Evolutionary conservation across 2,329 filamentous ascomycete species (phyloP), one percentile per base, ranked within the genome.

Genomic region (Lachnellula cervina): DNA sequence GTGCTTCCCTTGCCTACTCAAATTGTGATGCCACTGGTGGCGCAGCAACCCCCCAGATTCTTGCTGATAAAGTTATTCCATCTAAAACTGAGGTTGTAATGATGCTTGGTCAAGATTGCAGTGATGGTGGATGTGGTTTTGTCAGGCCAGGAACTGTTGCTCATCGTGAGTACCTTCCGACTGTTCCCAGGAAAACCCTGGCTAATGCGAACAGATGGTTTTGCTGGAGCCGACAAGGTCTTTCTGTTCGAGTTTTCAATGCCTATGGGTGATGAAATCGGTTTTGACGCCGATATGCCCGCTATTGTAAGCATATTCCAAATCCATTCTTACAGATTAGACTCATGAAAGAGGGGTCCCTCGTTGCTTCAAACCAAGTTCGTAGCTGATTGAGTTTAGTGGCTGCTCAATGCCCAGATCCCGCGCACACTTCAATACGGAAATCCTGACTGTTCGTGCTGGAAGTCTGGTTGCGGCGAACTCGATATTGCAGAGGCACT

Each of bases 401-500:
- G 89, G 89, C 75, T 86, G 49, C 80, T 92, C 58, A 92, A 92
- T 72, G 84, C 82, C 17, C 78, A 82, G 58, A 89, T 92, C 59
- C 83, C 87, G 25, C 83, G 84, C 58, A 84, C 86, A 5, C 74
- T 80, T 5, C 87, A 91, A 70, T 91, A 91, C 73, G 78, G 78
- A 60, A 73, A 74, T 48, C 69, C 74, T 7, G 70, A 73, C 2
- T 92, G 88, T 77, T 88, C 82, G 57, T 92, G 89, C 77, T 91
- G 87, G 87, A 72, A 71, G 13, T 76, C 68, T 65, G 83, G 83
- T 45, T 91, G 88, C 68, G 88, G 88, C 64, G 88, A 93, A 73
- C 81, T 88, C 59, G 89, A 93, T 66, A 77, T 91, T 52, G 84
- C 87, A 65, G 89, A 92, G 73, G 78, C 89, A 23, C 80, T 92